These are phyloP conservation scores for Blastocystis sp. DNA, from an alignment of 352 stramenopile genomes.

Conservation along the genomic window DNA sequence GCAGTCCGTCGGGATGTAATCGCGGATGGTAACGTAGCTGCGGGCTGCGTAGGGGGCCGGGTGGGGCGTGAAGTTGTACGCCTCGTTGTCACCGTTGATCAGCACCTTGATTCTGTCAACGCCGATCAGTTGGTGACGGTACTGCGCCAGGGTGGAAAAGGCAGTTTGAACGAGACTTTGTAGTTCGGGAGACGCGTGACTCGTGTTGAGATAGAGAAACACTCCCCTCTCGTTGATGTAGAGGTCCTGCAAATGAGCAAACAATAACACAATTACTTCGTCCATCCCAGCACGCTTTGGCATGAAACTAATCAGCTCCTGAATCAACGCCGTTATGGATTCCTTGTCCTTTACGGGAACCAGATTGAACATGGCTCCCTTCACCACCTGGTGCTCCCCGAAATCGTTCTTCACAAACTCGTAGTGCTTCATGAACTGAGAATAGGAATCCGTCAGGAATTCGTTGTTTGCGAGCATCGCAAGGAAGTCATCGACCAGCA, in stretches of 20 bases:
- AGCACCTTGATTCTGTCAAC: not conserved
- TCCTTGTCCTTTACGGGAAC: not conserved
- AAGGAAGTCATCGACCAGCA: not conserved
- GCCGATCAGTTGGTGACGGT: slow-evolving; percentile 3
- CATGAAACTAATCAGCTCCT: not conserved
- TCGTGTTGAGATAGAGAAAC: not conserved
- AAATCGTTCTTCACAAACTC: not conserved
- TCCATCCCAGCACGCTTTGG: not conserved
- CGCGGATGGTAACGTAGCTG: slow-evolving; percentile 6
- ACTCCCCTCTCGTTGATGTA: not conserved
- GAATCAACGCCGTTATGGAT: not conserved
- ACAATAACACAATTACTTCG: not conserved
- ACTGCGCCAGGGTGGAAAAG: not conserved
- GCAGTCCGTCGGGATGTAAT: slow-evolving; percentile 19
- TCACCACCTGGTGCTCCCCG: not conserved
- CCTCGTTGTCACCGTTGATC: slow-evolving; percentile 46
- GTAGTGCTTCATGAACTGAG: not conserved
- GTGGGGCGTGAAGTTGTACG: slow-evolving; percentile 20
- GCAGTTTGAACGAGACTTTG: not conserved
- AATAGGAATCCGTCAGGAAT: not conserved
- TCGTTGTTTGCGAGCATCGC: not conserved
- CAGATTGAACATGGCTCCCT: not conserved
- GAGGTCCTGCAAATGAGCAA: not conserved
- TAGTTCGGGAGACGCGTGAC: not conserved
- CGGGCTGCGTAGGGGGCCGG: slow-evolving; percentile 9